Percentiles rank a stretch among this genome's conserved stretches.
Conservation (phyloP, 352 stramenopile species). For the Globisporangium paroecandrum region DNA sequence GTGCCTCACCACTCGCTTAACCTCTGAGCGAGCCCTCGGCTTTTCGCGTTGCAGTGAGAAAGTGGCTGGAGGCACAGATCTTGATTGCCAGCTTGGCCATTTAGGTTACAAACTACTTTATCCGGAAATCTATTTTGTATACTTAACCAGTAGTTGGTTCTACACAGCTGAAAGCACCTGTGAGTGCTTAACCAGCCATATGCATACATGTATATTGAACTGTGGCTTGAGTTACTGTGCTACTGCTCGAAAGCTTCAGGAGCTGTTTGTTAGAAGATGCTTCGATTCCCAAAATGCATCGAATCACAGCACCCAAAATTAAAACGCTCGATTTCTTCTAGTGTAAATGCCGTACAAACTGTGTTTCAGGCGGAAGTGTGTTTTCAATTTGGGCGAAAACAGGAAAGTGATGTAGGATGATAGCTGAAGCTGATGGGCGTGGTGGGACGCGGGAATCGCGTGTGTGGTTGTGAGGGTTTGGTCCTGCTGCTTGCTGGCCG, state of each 20-base stretch:
- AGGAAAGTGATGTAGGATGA: neutral
- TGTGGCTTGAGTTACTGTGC: neutral
- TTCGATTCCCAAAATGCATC: neutral
- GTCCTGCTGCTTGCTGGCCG: neutral
- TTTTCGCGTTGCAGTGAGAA: neutral
- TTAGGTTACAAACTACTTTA: neutral
- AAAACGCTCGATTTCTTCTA: neutral
- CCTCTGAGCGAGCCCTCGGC: neutral
- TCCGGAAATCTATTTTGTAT: neutral
- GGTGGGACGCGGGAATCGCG: neutral
- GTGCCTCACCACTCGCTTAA: neutral
- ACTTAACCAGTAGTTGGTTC: no score
- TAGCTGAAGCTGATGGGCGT: neutral
- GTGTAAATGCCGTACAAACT: neutral
- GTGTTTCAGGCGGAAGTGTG: neutral
- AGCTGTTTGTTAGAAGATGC: constrained; percentile 1
- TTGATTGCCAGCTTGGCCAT: neutral
- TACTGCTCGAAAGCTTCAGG: neutral
- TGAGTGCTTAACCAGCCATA: neutral
- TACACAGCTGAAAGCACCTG: neutral
- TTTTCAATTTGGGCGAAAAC: neutral
- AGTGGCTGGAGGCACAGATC: neutral
- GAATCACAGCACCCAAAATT: neutral
- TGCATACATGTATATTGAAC: neutral
- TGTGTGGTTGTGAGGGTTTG: neutral